phyloP scores from a whole-genome alignment of 192 early-diverging fungal species.

The Coemansia sp. region DNA sequence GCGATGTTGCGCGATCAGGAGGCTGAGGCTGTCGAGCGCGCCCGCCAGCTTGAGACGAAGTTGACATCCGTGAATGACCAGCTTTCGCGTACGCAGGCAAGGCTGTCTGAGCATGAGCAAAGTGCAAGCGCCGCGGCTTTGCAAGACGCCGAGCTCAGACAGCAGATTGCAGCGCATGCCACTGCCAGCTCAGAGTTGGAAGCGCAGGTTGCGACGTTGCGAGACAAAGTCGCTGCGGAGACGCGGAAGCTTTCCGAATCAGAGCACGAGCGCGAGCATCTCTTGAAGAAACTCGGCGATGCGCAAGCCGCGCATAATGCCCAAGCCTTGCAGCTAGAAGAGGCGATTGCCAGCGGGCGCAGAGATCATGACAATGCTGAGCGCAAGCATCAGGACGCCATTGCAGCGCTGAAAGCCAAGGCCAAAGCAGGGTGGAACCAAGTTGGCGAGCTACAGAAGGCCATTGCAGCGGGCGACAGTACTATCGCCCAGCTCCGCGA shows the following conservation, averaged over 20 bases:
- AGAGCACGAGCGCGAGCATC: not conserved
- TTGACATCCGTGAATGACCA: not conserved
- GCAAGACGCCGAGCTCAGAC: conserved; percentile 8
- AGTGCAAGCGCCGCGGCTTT: not conserved
- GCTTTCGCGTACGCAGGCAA: not conserved
- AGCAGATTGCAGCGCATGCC: conserved; percentile 15
- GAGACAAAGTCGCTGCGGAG: not conserved
- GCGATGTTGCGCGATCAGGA: not conserved
- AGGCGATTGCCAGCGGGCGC: not conserved
- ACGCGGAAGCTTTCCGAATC: not conserved
- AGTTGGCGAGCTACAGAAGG: not conserved
- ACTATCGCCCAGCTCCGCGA: not conserved
- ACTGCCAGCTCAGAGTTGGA: not conserved
- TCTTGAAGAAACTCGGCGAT: conserved; percentile 8
- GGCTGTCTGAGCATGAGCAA: not conserved
- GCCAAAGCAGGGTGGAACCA: not conserved
- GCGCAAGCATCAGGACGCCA: not conserved
- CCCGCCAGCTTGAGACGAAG: conserved; percentile 10
- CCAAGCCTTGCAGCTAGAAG: not conserved
- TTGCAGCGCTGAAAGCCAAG: not conserved
- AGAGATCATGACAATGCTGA: not conserved
- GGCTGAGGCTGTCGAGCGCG: not conserved
- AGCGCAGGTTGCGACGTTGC: conserved; percentile 8
- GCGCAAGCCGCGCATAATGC: not conserved
- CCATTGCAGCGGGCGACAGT: not conserved